These are phyloP conservation scores for Colletotrichum sidae DNA, from an alignment of 2,329 filamentous ascomycete species.

Conservation along the genomic window DNA sequence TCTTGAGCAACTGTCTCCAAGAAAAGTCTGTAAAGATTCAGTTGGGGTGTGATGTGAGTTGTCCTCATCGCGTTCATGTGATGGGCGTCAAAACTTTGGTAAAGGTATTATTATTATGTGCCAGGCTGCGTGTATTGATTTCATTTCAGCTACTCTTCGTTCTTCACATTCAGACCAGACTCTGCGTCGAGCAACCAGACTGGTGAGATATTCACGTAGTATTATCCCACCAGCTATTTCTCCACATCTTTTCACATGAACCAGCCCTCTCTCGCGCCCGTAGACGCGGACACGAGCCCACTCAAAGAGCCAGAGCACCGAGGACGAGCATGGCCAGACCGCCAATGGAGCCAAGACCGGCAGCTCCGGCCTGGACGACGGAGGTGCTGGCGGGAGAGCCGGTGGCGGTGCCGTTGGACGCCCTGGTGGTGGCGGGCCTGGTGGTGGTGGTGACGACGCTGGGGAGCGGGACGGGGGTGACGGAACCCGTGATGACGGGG, in stretches of 20 bases:
- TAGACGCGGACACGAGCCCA: neutral
- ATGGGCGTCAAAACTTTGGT: neutral
- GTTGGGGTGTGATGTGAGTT: too few relatives aligned
- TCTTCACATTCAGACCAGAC: constrained; percentile 9
- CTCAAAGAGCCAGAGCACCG: constrained; percentile 37
- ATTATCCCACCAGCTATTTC: constrained; percentile 18
- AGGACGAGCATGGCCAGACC: constrained; percentile 36
- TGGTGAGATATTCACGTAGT: constrained; percentile 11
- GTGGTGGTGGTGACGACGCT: constrained; percentile 16
- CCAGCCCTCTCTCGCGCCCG: neutral
- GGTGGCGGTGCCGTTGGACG: constrained; percentile 21
- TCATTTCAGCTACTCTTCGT: constrained; percentile 3
- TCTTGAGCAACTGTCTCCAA: too few relatives aligned
- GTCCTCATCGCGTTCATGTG: neutral
- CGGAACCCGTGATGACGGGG: constrained; percentile 20
- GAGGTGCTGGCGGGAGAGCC: constrained; percentile 20
- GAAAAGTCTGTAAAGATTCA: too few relatives aligned
- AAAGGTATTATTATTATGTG: constrained; percentile 20
- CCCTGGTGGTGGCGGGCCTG: constrained; percentile 24
- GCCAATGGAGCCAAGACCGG: constrained; percentile 29
- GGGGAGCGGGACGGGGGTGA: constrained; percentile 30
- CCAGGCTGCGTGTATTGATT: constrained; percentile 15
- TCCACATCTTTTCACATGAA: constrained; percentile 3
- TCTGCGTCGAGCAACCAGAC: neutral
- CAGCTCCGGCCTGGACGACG: constrained; percentile 33